Evolutionary conservation across 1,139 yeast species (phyloP).

Genomic region (Taphrina confusa): DNA sequence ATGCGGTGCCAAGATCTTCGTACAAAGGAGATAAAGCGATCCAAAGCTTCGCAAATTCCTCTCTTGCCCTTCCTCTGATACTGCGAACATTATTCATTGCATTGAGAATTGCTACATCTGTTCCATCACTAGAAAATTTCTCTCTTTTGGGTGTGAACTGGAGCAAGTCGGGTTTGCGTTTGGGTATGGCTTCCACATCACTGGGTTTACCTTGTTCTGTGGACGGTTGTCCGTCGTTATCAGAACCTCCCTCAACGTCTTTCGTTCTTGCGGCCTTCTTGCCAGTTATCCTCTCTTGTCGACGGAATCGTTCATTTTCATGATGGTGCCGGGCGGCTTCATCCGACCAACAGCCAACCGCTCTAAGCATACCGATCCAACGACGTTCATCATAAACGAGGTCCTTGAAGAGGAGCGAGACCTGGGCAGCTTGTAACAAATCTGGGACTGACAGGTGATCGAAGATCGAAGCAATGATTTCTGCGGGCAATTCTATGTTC

Average conservation of each 20-base stretch:
- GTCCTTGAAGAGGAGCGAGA: slow-evolving; percentile 48
- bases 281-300: slow-evolving; percentile 35
- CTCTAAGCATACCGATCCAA: slow-evolving; percentile 57
- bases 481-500: slow-evolving; percentile 31
- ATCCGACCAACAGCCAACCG: slow-evolving; percentile 55
- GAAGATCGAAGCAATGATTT: slow-evolving; percentile 31
- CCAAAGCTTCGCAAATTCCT: slow-evolving; percentile 52
- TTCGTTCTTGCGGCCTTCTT: slow-evolving; percentile 39
- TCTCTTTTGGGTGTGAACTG: background rate
- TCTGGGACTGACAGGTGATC: slow-evolving; percentile 43
- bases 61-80: slow-evolving; percentile 52
- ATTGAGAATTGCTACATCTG: slow-evolving; percentile 37
- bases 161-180: background rate
- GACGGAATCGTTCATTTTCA: slow-evolving; percentile 37
- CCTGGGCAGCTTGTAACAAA: slow-evolving; percentile 43
- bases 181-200: background rate
- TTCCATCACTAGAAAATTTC: background rate
- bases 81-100: slow-evolving; percentile 47
- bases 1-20: slow-evolving; percentile 53
- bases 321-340: slow-evolving; percentile 39
- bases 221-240: background rate
- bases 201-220: slow-evolving; percentile 40
- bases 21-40: slow-evolving; percentile 53
- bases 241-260: background rate
- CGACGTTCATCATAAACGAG: slow-evolving; percentile 47